A percentile compares a stretch with the other conserved stretches of the same genome.
These are phyloP conservation scores for Erysimum cheiranthoides DNA, from an alignment of 345 rosid genomes.

Conservation along the genomic window DNA sequence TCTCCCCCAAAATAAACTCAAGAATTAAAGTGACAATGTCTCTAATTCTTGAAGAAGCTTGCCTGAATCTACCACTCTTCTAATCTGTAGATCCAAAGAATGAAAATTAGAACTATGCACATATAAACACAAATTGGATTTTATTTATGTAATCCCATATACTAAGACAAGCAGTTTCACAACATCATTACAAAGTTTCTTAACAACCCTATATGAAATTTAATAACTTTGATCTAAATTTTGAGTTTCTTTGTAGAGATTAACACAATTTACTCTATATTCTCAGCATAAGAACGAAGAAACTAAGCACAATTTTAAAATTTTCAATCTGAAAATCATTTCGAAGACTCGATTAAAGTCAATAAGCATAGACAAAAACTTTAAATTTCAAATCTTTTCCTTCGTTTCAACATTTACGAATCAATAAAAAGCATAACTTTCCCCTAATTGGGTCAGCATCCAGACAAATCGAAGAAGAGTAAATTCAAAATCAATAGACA, in stretches of 20 bases:
- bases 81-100: slow-evolving; percentile 44
- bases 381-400: background rate
- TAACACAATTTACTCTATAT: background rate
- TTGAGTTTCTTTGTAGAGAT: background rate
- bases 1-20: background rate
- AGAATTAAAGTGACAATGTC: slow-evolving; percentile 51
- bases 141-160: background rate
- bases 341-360: background rate
- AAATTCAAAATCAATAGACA: background rate
- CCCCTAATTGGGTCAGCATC: slow-evolving; percentile 39
- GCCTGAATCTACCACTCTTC: slow-evolving; percentile 3
- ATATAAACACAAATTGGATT: background rate
- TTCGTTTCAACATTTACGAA: slow-evolving; percentile 3
- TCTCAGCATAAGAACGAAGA: slow-evolving; percentile 25
- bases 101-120: slow-evolving; percentile 4
- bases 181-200: background rate
- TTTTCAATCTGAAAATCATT: slow-evolving; percentile 9
- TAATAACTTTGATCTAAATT: slow-evolving; percentile 1
- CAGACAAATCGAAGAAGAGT: slow-evolving; percentile 27
- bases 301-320: background rate
- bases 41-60: slow-evolving; percentile 34
- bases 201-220: background rate
- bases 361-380: background rate
- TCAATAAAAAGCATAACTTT: slow-evolving; percentile 14
- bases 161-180: background rate